Evolutionary conservation across 805 yeast genomes (phyloP).

Genomic region (Sporopachydermia lactativora): DNA sequence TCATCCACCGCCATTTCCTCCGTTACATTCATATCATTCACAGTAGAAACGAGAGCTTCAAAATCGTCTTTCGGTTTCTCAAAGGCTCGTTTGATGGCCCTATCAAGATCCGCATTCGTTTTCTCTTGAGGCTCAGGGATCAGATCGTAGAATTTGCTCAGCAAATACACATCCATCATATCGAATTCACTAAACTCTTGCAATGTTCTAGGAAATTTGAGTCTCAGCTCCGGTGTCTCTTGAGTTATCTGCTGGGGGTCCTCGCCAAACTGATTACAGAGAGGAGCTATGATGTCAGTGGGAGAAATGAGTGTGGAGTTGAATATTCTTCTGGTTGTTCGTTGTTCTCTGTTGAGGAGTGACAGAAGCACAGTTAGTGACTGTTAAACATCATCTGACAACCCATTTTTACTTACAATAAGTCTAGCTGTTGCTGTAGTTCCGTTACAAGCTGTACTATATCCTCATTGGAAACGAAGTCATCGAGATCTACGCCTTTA

Average conservation of each 20-base stretch:
- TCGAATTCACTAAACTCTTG: constrained; percentile 34
- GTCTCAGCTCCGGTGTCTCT: constrained; percentile 5
- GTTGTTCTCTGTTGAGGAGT: constrained; percentile 46
- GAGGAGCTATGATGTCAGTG: constrained; percentile 41
- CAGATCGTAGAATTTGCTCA: constrained; percentile 65
- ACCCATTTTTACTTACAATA: constrained; percentile 13
- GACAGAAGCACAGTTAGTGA: too few species aligned
- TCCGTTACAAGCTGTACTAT: constrained; percentile 79
- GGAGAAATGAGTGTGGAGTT: constrained; percentile 37
- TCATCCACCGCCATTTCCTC: constrained; percentile 7
- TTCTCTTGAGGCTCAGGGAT: constrained; percentile 43
- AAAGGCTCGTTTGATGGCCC: constrained; percentile 25
- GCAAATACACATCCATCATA: constrained; percentile 31
- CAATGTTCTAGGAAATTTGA: constrained; percentile 42
- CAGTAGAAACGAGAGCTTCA: constrained; percentile 20
- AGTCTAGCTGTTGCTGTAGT: constrained; percentile 74
- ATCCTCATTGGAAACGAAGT: constrained; percentile 70
- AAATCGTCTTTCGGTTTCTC: constrained; percentile 26
- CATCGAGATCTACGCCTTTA: constrained; percentile 28
- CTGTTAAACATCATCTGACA: too few species aligned
- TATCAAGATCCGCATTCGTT: constrained; percentile 37
- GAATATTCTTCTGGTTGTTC: constrained; percentile 55
- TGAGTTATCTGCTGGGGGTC: constrained; percentile 29
- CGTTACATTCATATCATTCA: constrained; percentile 9
- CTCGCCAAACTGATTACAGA: constrained; percentile 72